Percentiles rank a stretch among this genome's conserved stretches.
Evolutionary conservation across 257 asterid species (phyloP).

Genomic region (Solanum microdontum): DNA sequence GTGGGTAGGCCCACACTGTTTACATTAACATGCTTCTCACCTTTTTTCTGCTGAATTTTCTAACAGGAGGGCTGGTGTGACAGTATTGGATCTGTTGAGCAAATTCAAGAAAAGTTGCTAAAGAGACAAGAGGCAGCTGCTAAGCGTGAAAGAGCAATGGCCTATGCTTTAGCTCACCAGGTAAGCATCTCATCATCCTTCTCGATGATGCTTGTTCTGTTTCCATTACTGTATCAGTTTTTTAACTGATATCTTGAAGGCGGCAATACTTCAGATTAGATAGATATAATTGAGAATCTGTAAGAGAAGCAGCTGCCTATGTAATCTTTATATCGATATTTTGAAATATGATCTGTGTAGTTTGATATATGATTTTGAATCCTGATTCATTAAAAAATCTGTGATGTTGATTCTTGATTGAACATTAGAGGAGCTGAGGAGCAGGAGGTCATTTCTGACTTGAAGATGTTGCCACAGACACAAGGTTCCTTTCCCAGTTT

Average conservation of each 20-base stretch:
- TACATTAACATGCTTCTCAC: not conserved
- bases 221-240: not conserved
- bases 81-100: constrained; percentile 86
- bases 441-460: not conserved
- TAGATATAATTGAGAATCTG: not conserved
- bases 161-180: constrained; percentile 98
- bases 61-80: constrained; percentile 96
- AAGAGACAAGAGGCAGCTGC: constrained; percentile 99
- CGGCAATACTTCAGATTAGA: not conserved
- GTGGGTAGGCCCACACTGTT: not conserved
- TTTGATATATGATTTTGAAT: not conserved
- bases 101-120: constrained; percentile 81
- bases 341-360: not conserved
- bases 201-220: not conserved
- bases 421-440: not conserved
- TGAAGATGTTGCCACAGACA: not conserved
- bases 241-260: not conserved
- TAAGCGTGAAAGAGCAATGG: constrained; percentile 99
- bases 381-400: not conserved
- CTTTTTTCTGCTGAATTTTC: not conserved
- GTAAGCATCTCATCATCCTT: constrained; percentile 21
- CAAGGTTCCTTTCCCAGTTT: not conserved
- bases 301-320: not conserved
- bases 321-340: not conserved
- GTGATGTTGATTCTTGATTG: not conserved